phyloP scores from a whole-genome alignment of 1,139 yeast genomes.

The Scheffersomyces parashehatae region DNA sequence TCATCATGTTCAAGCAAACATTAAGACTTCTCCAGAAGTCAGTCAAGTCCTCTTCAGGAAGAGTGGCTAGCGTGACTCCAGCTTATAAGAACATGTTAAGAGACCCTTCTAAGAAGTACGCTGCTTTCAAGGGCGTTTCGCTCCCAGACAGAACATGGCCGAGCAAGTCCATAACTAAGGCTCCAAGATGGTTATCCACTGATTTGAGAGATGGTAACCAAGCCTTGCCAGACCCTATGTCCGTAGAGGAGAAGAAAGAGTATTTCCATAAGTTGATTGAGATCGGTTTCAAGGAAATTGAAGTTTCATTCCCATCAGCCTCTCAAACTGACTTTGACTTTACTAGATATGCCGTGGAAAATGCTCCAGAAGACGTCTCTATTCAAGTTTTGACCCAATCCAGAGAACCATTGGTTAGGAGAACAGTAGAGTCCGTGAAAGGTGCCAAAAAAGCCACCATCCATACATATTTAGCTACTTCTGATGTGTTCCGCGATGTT shows the following conservation, averaged over 20 bases:
- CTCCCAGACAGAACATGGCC: conserved; percentile 50
- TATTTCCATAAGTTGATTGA: conserved; percentile 47
- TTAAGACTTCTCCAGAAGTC: conserved; percentile 27
- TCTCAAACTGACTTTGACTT: conserved; percentile 52
- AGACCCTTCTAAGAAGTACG: conserved; percentile 45
- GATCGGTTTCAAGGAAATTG: conserved; percentile 50
- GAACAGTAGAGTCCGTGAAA: conserved; percentile 47
- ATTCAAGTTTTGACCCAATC: conserved; percentile 51
- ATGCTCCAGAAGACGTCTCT: conserved; percentile 47
- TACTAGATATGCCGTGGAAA: conserved; percentile 49
- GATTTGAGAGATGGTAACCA: conserved; percentile 54
- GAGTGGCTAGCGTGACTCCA: conserved; percentile 14
- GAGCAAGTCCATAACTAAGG: conserved; percentile 34
- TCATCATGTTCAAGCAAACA: conserved; percentile 26
- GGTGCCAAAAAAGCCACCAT: conserved; percentile 52
- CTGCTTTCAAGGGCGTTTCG: conserved; percentile 35
- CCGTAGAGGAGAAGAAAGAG: conserved; percentile 44
- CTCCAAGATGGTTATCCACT: conserved; percentile 53
- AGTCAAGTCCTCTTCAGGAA: conserved; percentile 10
- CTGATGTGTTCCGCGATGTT: conserved; percentile 48
- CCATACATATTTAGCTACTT: conserved; percentile 49
- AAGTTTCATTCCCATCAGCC: conserved; percentile 51
- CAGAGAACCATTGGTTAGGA: conserved; percentile 44
- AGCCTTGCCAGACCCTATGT: conserved; percentile 53
- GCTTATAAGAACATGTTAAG: conserved; percentile 31